Conservation (phyloP, 768 basidiomycete genomes). For the Trametes cinnabarina region DNA sequence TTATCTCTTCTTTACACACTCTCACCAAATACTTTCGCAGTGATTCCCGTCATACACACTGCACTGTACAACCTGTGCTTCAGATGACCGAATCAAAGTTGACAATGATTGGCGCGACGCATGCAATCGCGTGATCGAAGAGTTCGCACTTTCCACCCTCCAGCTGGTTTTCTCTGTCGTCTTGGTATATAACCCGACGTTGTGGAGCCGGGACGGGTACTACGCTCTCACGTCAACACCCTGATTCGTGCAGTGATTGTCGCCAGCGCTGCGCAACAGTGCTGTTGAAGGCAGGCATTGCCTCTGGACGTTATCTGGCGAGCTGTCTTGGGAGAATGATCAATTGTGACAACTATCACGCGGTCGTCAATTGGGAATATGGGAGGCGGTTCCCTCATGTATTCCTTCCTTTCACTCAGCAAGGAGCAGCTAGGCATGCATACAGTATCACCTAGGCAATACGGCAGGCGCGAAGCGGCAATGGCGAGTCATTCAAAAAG, state of each 20-base stretch:
- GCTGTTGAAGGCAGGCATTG: not conserved
- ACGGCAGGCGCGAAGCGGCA: too few species aligned
- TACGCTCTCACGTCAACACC: slow-evolving; percentile 10
- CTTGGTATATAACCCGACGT: not conserved
- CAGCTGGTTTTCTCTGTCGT: not conserved
- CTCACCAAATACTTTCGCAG: not conserved
- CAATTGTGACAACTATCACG: not conserved
- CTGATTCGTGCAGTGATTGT: slow-evolving; percentile 17
- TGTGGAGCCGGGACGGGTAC: slow-evolving; percentile 2
- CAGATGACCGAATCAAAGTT: not conserved
- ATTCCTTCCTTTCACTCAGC: too few species aligned
- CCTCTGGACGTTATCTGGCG: not conserved
- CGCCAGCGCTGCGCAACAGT: slow-evolving; percentile 9
- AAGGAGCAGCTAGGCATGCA: too few species aligned
- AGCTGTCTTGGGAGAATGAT: not conserved
- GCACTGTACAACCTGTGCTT: not conserved
- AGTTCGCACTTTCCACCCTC: not conserved
- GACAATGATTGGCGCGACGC: slow-evolving; percentile 1
- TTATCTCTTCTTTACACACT: not conserved
- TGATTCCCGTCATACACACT: too few species aligned
- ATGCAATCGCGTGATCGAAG: not conserved
- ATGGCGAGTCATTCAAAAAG: not conserved
- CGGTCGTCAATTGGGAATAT: too few species aligned
- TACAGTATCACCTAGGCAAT: too few species aligned
- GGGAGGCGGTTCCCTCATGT: too few species aligned